Evolutionary conservation across 306 rosid species (phyloP).

Genomic region (Ormosia emarginata): DNA sequence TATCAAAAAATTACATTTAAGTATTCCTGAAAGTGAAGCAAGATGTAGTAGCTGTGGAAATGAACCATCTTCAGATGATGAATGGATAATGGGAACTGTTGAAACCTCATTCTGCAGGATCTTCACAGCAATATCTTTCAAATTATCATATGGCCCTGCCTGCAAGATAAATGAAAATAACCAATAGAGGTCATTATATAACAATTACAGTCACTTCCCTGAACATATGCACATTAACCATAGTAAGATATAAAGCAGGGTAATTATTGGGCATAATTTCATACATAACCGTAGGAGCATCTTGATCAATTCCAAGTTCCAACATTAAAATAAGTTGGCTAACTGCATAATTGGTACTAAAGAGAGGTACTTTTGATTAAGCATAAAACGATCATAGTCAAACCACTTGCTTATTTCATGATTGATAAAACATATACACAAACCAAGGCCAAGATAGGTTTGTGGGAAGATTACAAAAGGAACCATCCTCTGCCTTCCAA

Average conservation of each 20-base stretch:
- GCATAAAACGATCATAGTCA: background rate
- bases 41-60: slow-evolving; percentile 89
- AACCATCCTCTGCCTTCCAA: background rate
- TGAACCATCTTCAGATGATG: slow-evolving; percentile 81
- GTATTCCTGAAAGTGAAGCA: slow-evolving; percentile 91
- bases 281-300: background rate
- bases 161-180: slow-evolving; percentile 33
- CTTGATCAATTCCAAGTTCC: slow-evolving; percentile 4
- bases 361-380: background rate
- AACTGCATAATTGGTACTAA: background rate
- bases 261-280: background rate
- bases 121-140: slow-evolving; percentile 81
- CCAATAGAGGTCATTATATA: background rate
- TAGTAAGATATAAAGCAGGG: background rate
- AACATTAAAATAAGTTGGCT: background rate
- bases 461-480: background rate
- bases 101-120: slow-evolving; percentile 86
- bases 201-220: background rate
- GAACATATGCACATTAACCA: background rate
- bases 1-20: slow-evolving; percentile 61
- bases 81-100: slow-evolving; percentile 80
- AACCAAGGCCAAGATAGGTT: background rate
- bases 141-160: slow-evolving; percentile 89
- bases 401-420: background rate
- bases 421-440: background rate